Conservation (phyloP, 768 basidiomycete genomes). For the Xerocomus spinulosus region DNA sequence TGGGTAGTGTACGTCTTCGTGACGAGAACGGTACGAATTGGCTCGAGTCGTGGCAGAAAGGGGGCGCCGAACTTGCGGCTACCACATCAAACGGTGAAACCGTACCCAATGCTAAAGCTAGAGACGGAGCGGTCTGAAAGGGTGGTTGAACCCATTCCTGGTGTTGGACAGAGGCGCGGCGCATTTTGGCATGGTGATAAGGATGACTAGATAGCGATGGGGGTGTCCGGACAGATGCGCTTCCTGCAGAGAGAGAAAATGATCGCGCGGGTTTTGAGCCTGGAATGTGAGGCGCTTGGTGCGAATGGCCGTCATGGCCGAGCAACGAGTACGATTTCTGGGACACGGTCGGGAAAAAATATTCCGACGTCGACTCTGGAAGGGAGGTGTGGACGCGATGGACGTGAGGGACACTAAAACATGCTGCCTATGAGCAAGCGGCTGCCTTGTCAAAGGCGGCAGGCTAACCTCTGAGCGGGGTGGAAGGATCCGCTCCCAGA, state of each 20-base stretch:
- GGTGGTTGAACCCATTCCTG: conserved; percentile 2
- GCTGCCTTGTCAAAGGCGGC: conserved; percentile 3
- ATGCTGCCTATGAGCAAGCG: conserved; percentile 6
- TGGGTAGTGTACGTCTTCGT: background rate
- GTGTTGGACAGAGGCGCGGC: conserved; percentile 1
- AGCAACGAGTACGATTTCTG: conserved; percentile 6
- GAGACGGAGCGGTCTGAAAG: background rate
- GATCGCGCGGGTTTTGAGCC: conserved; percentile 5
- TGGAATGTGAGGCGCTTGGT: background rate
- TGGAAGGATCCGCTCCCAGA: conserved; percentile 1
- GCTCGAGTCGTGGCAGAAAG: background rate
- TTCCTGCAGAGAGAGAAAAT: conserved; percentile 3
- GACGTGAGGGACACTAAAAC: conserved; percentile 11
- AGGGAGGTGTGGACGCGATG: background rate
- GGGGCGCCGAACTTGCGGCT: background rate
- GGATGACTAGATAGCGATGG: conserved; percentile 9
- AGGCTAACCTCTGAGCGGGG: conserved; percentile 13
- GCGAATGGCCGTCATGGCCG: background rate
- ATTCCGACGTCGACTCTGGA: background rate
- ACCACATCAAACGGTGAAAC: background rate
- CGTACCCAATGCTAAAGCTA: background rate
- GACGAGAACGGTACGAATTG: background rate
- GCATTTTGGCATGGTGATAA: conserved; percentile 14
- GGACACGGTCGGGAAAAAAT: background rate
- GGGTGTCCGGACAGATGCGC: conserved; percentile 1